These are phyloP conservation scores for Dendrobium officinale DNA, from an alignment of 106 monocot genomes.

Conservation along the genomic window DNA sequence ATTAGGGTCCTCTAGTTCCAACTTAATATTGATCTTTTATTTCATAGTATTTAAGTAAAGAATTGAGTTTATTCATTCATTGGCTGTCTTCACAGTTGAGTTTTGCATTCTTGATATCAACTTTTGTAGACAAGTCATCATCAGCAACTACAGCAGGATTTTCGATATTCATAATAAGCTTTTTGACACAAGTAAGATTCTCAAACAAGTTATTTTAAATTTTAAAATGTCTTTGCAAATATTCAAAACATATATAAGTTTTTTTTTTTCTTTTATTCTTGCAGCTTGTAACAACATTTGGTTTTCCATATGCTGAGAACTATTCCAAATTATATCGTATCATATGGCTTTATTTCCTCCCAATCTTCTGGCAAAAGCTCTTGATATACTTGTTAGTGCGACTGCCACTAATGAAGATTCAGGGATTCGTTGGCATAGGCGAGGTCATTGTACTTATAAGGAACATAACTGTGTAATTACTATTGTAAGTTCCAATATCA, in stretches of 20 bases:
- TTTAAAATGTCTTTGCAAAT: not conserved
- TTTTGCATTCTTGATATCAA: slow-evolving; percentile 88
- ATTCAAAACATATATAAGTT: slow-evolving; percentile 10
- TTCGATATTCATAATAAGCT: slow-evolving; percentile 79
- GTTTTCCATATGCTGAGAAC: slow-evolving; percentile 8
- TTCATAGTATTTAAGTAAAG: not conserved
- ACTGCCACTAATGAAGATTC: slow-evolving; percentile 60
- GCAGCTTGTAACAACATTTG: slow-evolving; percentile 19
- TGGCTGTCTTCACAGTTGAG: slow-evolving; percentile 49
- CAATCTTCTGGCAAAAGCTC: slow-evolving; percentile 72
- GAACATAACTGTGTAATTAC: slow-evolving; percentile 63
- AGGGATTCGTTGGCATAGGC: slow-evolving; percentile 65
- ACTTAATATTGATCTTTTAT: not conserved
- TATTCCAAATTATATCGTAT: slow-evolving; percentile 25
- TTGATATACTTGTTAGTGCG: slow-evolving; percentile 56
- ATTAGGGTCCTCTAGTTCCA: not conserved
- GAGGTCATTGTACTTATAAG: slow-evolving; percentile 37
- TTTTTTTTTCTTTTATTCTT: slow-evolving; percentile 11
- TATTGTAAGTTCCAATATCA: slow-evolving; percentile 40
- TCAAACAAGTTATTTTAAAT: not conserved
- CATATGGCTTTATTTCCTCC: slow-evolving; percentile 84
- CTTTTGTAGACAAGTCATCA: slow-evolving; percentile 71
- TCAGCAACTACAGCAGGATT: slow-evolving; percentile 86
- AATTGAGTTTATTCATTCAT: not conserved
- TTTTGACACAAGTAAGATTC: slow-evolving; percentile 67